Base-by-base conservation (phyloP, 805 yeast genomes). In the Barnettozyma populi region DNA sequence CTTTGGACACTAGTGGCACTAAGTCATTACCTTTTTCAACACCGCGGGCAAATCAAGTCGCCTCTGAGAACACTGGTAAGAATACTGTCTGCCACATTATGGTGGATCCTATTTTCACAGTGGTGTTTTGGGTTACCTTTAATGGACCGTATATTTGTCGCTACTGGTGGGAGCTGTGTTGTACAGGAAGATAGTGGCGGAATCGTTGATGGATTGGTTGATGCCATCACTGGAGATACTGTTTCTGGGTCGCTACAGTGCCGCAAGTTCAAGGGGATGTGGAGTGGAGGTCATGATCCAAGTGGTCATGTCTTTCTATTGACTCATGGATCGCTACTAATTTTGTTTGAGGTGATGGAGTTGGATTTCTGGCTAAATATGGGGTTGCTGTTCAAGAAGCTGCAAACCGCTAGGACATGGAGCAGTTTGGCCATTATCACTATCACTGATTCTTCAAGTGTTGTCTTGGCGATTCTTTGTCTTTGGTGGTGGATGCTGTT, bases 221-320 rank as follows among this genome's bases (percentile, higher is more conserved):
- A 9, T 31, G 25, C 24, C 44, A 35, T 19, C n/a, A n/a, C 11
- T 9, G 47, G 38, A 8, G 40, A 23, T 35, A 14, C 25, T 7
- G 44, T 23, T 14, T n/a, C 21, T 16, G 38, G 50, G 2, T 58
- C 63, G 47, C 24, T 48, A 1, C 55, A 62, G 1, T 77, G 94
- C 62, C 65, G 94, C 62, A 44, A 61, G 51, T 25, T 76, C 59
- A 89, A 82, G 44, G 84, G 98, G 0, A 49, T 57, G 14, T 86
- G 92, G 94, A 51, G 55, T 7, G 89, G 96, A 0, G 99, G 99
- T 0, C 96, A 89, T 61, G 99, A 94, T 68, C 96, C 98, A 5
- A 84, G 92, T 51, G 99, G 99, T 0, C 99, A 94, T 62, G 84
- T 88, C 1, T 94, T 90, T 57, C 63, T 94, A 37, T 68, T 92